A percentile compares a stretch with the other conserved stretches of the same genome.
These are phyloP conservation scores for Aurantiochytrium sp. DNA, from an alignment of 108 stramenopile genomes.

Conservation along the genomic window DNA sequence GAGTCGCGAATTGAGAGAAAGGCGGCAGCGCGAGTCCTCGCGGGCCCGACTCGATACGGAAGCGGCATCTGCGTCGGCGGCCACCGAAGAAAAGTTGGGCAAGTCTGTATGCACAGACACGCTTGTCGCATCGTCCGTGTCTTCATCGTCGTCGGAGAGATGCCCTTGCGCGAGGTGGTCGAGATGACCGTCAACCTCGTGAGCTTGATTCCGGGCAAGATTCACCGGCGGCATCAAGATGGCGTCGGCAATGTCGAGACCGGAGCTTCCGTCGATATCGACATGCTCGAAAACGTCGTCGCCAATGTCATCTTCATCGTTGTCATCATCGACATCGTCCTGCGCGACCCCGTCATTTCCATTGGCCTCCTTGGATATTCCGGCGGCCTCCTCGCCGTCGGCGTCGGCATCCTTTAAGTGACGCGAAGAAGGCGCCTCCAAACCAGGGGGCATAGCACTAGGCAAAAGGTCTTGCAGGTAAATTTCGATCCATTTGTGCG, in stretches of 20 bases:
- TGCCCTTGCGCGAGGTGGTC: no score
- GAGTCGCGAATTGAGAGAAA: neutral
- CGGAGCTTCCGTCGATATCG: no score
- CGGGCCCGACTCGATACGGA: neutral
- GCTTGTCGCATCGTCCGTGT: no score
- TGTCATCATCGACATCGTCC: neutral
- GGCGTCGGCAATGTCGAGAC: no score
- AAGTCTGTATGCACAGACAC: no score
- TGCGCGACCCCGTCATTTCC: neutral
- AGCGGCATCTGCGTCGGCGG: neutral
- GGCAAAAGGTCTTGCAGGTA: neutral
- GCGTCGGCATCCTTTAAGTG: neutral
- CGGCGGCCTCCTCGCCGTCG: neutral
- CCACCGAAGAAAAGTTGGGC: no score
- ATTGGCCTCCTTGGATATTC: neutral
- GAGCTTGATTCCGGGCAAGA: no score
- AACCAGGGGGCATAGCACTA: neutral
- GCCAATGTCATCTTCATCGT: neutral
- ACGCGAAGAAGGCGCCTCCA: neutral
- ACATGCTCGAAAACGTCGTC: neutral
- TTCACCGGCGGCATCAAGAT: no score
- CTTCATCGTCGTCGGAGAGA: no score
- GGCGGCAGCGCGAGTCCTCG: neutral
- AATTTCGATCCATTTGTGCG: neutral
- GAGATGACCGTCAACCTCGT: no score